Evolutionary conservation across 768 basidiomycete genomes (phyloP).

Genomic region (Collybiopsis confluens): DNA sequence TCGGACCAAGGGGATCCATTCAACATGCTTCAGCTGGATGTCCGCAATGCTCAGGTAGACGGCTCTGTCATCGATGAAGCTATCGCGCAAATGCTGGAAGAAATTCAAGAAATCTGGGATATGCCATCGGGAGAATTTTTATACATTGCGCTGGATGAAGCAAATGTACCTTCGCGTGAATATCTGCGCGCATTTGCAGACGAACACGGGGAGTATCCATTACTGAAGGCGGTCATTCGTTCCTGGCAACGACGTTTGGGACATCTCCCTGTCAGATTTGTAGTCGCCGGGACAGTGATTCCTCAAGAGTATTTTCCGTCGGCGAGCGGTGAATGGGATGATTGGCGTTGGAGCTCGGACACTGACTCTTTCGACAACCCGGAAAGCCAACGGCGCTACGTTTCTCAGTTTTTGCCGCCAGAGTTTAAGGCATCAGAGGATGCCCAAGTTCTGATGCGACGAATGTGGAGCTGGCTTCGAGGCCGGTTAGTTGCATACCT

Average conservation of each 20-base stretch:
- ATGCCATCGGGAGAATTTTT: too few relatives aligned
- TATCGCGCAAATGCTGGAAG: too few relatives aligned
- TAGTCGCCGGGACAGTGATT: conserved; percentile 1
- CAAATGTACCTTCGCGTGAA: too few relatives aligned
- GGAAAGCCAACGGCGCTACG: neutral
- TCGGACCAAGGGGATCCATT: too few relatives aligned
- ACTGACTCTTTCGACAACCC: conserved; percentile 4
- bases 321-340: neutral
- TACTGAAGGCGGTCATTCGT: neutral
- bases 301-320: neutral
- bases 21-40: too few relatives aligned
- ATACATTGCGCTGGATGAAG: too few relatives aligned
- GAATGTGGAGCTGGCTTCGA: conserved; percentile 11
- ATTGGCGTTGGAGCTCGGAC: conserved; percentile 5
- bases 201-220: neutral
- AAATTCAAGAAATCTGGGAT: too few relatives aligned
- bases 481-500: conserved; percentile 11
- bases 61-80: too few relatives aligned
- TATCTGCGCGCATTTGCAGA: too few relatives aligned
- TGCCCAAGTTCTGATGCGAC: neutral
- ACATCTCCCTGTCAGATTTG: neutral
- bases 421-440: neutral
- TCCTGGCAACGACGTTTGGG: neutral
- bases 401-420: conserved; percentile 3
- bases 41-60: too few relatives aligned